Evolutionary conservation across 768 basidiomycete species (phyloP), one percentile per base, ranked within the genome.

Genomic region (Sporobolomyces pararoseus): DNA sequence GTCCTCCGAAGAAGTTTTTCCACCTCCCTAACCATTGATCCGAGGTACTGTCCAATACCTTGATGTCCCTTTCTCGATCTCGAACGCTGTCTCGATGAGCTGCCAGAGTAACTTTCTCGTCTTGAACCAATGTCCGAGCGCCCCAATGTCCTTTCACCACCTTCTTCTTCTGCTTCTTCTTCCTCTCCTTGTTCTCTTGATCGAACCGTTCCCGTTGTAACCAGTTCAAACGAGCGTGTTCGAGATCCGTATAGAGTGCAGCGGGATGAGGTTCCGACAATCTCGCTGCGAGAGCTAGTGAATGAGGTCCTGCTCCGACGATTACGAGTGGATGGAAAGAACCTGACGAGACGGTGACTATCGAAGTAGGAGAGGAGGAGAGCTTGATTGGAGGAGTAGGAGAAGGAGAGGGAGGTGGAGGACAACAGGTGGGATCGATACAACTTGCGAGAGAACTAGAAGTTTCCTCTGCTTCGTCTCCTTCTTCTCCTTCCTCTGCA

Each of bases 181-280:
- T 49, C 21, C 29, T 35, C 23, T 49, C 47, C 32, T 2, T 10
- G 19, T 27, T 29, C n/a, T n/a, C n/a, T n/a, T n/a, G n/a, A n/a
- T n/a, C n/a, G n/a, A n/a, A n/a, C n/a, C n/a, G n/a, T 34, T 70
- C 69, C 19, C 71, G 67, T 29, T 71, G 68, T 3, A 78, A 68
- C 75, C 76, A 78, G 47, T 55, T 51, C n/a, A 75, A 69, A 0
- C 76, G 70, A 7, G 74, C 71, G 66, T 78, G 77, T 66, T 78
- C 77, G 19, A 75, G 65, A 44, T 78, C 76, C 10, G 74, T 73
- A 63, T 76, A 78, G 17, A 78, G 68, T 0, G 76, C 74, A 2
- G 71, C 73, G 0, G 77, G 77, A 1, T 66, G 70, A 1, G 54
- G 63, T 42, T 78, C 77, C 50, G 58, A 58, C 1, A 78, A 63